These are phyloP conservation scores for Penicillium salamii DNA, from an alignment of 495 filamentous ascomycete genomes.

Conservation along the genomic window DNA sequence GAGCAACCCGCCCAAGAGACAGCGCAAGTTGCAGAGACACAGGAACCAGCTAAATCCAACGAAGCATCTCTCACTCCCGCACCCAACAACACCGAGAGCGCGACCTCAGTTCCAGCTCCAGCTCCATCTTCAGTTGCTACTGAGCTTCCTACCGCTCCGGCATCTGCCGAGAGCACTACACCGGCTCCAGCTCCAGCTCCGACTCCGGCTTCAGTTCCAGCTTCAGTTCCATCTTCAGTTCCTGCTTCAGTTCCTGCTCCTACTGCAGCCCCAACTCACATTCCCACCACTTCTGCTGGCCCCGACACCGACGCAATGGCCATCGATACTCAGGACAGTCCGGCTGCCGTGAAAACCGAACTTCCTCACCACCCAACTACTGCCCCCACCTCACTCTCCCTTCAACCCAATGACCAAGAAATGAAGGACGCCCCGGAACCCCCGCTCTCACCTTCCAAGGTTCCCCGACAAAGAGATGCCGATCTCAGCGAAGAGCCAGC, in stretches of 20 bases:
- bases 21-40: neutral
- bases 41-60: conserved; percentile 3
- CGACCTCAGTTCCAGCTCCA: neutral
- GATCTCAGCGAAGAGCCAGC: conserved; percentile 70
- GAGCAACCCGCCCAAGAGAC: conserved; percentile 1
- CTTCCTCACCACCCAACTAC: conserved; percentile 35
- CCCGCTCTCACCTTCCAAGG: conserved; percentile 50
- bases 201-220: neutral
- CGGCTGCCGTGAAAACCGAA: conserved; percentile 24
- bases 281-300: neutral
- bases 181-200: neutral
- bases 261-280: conserved; percentile 3
- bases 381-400: conserved; percentile 10
- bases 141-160: neutral
- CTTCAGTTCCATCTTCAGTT: neutral
- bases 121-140: neutral
- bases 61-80: neutral
- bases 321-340: conserved; percentile 12
- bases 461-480: conserved; percentile 66
- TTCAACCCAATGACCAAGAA: conserved; percentile 32
- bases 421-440: conserved; percentile 40
- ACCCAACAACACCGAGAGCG: neutral
- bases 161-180: conserved; percentile 1
- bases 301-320: conserved; percentile 20
- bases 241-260: conserved; percentile 3